A percentile compares a stretch with the other conserved stretches of the same genome.
Evolutionary conservation across 176 grass and related monocot species (phyloP).

Genomic region (Miscanthus lutarioriparius): DNA sequence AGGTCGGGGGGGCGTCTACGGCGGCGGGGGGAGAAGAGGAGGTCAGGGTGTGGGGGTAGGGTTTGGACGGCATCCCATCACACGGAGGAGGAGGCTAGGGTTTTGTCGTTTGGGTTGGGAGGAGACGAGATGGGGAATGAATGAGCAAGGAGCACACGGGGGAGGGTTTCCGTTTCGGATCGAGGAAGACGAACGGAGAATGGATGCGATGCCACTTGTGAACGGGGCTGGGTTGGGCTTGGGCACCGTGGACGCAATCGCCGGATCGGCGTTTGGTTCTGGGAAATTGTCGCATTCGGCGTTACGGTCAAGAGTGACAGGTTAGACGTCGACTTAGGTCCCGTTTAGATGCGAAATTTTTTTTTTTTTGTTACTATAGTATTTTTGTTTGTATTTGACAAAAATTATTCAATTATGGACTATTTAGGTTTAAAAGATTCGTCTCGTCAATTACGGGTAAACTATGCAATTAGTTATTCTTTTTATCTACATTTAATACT

Average conservation of each 20-base stretch:
- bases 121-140: conserved; percentile 31
- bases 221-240: not conserved
- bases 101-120: conserved; percentile 34
- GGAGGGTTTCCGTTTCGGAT: conserved; percentile 11
- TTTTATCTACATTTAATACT: too few species aligned
- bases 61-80: conserved; percentile 62
- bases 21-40: not conserved
- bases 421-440: too few species aligned
- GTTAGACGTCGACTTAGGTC: not conserved
- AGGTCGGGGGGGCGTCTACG: conserved; percentile 29
- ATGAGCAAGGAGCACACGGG: not conserved
- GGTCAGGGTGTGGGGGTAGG: conserved; percentile 27
- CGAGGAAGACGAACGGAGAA: conserved; percentile 4
- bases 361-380: too few species aligned
- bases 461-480: too few species aligned
- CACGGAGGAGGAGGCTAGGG: conserved; percentile 53
- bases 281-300: not conserved
- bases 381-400: too few species aligned
- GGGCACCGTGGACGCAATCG: not conserved
- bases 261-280: not conserved
- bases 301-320: not conserved
- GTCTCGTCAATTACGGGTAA: too few species aligned
- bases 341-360: too few species aligned
- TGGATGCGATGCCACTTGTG: conserved; percentile 11
- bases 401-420: too few species aligned